Conservation (phyloP, 495 filamentous ascomycete genomes). For the Penicillium pancosmium region DNA sequence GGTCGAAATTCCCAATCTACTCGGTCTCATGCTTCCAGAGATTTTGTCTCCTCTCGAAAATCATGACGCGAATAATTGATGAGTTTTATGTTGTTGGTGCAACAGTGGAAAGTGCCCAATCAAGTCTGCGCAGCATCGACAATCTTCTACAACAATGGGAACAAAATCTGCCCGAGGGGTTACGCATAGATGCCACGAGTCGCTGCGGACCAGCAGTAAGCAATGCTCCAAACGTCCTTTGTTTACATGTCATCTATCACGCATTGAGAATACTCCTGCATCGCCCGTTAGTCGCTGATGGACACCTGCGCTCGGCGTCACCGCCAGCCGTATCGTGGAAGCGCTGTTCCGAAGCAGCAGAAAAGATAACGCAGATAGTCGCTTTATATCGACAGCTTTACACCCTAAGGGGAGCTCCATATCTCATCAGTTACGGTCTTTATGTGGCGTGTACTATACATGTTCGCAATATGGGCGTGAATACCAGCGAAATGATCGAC, state of each 20-base stretch:
- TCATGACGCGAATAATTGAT: slow-evolving; percentile 30
- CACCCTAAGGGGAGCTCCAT: slow-evolving; percentile 19
- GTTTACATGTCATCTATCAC: slow-evolving; percentile 17
- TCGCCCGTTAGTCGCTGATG: slow-evolving; percentile 20
- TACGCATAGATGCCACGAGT: slow-evolving; percentile 1
- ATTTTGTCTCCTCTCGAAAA: slow-evolving; percentile 25
- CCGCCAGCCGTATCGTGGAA: slow-evolving; percentile 18
- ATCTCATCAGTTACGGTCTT: slow-evolving; percentile 28
- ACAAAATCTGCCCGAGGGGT: not conserved
- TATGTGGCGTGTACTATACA: slow-evolving; percentile 24
- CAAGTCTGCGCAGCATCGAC: not conserved
- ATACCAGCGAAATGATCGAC: not conserved
- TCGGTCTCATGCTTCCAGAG: slow-evolving; percentile 27
- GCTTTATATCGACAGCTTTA: slow-evolving; percentile 19
- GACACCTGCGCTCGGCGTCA: slow-evolving; percentile 17
- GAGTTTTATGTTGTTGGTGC: slow-evolving; percentile 26
- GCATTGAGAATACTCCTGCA: slow-evolving; percentile 24
- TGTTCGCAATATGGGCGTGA: slow-evolving; percentile 7
- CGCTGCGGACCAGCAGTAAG: not conserved
- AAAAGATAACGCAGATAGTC: slow-evolving; percentile 21
- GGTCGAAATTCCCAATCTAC: slow-evolving; percentile 7
- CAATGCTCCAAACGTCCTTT: slow-evolving; percentile 14
- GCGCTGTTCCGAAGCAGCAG: slow-evolving; percentile 22
- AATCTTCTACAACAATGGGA: slow-evolving; percentile 2
- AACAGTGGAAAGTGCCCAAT: slow-evolving; percentile 8